Evolutionary conservation across 495 filamentous ascomycete genomes (phyloP).

Genomic region (Achaetomiella virescens): DNA sequence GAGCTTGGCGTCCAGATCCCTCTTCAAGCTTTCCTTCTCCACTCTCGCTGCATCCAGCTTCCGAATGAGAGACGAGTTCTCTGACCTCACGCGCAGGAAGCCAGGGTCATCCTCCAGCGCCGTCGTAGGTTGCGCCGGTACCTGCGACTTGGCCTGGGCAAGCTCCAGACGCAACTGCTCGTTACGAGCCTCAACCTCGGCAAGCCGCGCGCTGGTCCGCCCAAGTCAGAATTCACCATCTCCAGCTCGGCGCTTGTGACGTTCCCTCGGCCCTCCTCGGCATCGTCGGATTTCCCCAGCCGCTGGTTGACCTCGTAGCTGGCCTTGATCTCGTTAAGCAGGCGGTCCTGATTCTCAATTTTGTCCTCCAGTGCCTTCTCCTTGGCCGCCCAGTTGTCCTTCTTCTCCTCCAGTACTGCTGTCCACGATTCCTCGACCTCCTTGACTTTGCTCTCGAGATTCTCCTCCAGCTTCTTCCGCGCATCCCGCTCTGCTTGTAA

Average conservation of each 20-base stretch:
- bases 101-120: slow-evolving; percentile 78
- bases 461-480: slow-evolving; percentile 67
- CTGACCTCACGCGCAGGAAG: slow-evolving; percentile 77
- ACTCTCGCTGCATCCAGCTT: slow-evolving; percentile 76
- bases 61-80: slow-evolving; percentile 83
- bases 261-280: slow-evolving; percentile 50
- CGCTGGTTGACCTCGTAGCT: slow-evolving; percentile 95
- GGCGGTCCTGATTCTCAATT: slow-evolving; percentile 83
- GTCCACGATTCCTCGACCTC: slow-evolving; percentile 88
- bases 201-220: slow-evolving; percentile 76
- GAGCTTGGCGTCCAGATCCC: slow-evolving; percentile 64
- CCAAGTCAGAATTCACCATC: slow-evolving; percentile 83
- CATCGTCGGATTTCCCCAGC: slow-evolving; percentile 63
- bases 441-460: slow-evolving; percentile 67
- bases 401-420: slow-evolving; percentile 88
- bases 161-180: slow-evolving; percentile 88
- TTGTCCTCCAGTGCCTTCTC: slow-evolving; percentile 90
- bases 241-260: slow-evolving; percentile 88
- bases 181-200: slow-evolving; percentile 89
- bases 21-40: slow-evolving; percentile 73
- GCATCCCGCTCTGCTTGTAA: slow-evolving; percentile 67
- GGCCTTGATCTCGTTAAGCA: slow-evolving; percentile 91
- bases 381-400: slow-evolving; percentile 93
- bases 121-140: slow-evolving; percentile 50
- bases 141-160: slow-evolving; percentile 75